A percentile compares a stretch with the other conserved stretches of the same genome.
Evolutionary conservation across 108 stramenopile species (phyloP).

Genomic region (Craspedostauros australis): DNA sequence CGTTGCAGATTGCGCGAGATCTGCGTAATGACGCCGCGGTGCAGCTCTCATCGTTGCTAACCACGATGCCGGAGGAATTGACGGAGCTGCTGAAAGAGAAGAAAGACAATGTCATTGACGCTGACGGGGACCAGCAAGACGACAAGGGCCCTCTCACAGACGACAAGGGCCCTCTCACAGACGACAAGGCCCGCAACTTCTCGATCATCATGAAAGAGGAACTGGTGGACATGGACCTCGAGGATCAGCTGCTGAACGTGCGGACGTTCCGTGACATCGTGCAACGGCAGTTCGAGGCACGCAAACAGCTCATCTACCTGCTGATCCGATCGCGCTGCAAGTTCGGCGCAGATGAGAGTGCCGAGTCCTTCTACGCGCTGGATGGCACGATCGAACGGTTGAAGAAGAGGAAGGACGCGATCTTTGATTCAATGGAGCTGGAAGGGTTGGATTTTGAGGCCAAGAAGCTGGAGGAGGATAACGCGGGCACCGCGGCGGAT

Average conservation of each 20-base stretch:
- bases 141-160: no score
- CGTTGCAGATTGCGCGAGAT: constrained; percentile 78
- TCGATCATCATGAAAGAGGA: constrained; percentile 48
- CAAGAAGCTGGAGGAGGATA: no score
- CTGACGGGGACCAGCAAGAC: constrained; percentile 7
- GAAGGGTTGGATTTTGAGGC: constrained; percentile 67
- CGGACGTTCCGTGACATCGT: constrained; percentile 50
- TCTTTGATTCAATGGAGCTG: constrained; percentile 73
- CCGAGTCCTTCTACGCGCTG: constrained; percentile 38
- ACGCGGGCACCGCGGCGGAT: no score
- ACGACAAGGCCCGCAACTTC: constrained; percentile 28
- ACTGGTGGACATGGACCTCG: constrained; percentile 62
- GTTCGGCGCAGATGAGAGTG: constrained; percentile 73
- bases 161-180: constrained; percentile 1
- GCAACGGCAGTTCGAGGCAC: constrained; percentile 49
- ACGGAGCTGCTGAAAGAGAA: constrained; percentile 29
- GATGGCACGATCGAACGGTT: constrained; percentile 33
- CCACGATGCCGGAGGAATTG: constrained; percentile 52
- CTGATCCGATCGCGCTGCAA: constrained; percentile 67
- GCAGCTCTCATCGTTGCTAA: constrained; percentile 43
- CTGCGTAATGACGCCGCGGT: constrained; percentile 66
- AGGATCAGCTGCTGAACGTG: constrained; percentile 50
- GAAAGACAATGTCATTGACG: constrained; percentile 7
- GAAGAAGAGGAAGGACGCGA: constrained; percentile 47
- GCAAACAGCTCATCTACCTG: constrained; percentile 44